phyloP scores from a whole-genome alignment of 2,329 filamentous ascomycete genomes.

The Graphilbum ipis-grandicollis region DNA sequence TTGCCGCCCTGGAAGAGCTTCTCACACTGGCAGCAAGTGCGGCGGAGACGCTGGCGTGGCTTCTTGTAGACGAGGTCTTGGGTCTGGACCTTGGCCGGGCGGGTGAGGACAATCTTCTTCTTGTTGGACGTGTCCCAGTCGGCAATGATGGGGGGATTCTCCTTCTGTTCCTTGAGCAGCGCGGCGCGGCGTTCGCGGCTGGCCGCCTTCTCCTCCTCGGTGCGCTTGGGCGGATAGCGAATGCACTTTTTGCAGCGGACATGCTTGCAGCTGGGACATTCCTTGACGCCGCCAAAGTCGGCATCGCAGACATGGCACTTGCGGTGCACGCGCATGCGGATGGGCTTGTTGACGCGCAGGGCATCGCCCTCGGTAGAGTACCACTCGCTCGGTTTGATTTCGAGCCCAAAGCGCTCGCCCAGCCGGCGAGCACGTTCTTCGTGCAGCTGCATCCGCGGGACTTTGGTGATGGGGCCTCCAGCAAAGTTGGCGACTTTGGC shows the following conservation, averaged over 20 bases:
- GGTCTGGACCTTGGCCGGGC: conserved; percentile 46
- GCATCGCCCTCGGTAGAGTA: conserved; percentile 34
- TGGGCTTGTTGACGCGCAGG: conserved; percentile 54
- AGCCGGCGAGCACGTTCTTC: conserved; percentile 39
- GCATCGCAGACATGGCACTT: conserved; percentile 69
- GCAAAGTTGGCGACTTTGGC: conserved; percentile 2
- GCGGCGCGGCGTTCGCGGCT: conserved; percentile 32
- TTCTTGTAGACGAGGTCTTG: conserved; percentile 58
- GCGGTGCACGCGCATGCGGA: conserved; percentile 61
- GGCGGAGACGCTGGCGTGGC: conserved; percentile 54
- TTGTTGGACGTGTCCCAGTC: conserved; percentile 25
- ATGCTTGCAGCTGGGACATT: conserved; percentile 65
- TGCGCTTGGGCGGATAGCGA: conserved; percentile 52
- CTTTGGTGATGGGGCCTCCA: conserved; percentile 10
- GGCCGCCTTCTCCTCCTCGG: conserved; percentile 34
- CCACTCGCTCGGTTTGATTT: conserved; percentile 36
- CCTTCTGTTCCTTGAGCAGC: conserved; percentile 35
- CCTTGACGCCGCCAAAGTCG: conserved; percentile 53
- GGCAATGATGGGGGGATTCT: conserved; percentile 34
- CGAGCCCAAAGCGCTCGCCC: conserved; percentile 35
- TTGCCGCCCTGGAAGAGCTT: conserved; percentile 38
- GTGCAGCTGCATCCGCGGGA: conserved; percentile 32
- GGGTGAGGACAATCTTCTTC: conserved; percentile 34
- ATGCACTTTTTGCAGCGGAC: conserved; percentile 65
- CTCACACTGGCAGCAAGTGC: conserved; percentile 60